Evolutionary conservation across 2,329 filamentous ascomycete species (phyloP), one percentile per base, ranked within the genome.

Genomic region (Botrytis paeoniae): DNA sequence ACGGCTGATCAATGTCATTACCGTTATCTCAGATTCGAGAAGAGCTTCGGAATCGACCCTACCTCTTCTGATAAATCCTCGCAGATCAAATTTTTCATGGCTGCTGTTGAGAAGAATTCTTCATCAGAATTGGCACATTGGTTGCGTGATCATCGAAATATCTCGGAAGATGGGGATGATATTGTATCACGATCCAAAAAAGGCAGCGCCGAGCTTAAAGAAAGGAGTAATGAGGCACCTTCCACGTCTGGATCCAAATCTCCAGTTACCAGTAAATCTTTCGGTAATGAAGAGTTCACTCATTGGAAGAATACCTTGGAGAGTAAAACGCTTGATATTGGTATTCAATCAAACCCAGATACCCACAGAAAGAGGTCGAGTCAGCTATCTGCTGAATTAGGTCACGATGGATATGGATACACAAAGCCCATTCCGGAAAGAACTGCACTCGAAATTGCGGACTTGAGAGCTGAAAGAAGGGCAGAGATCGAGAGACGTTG

Each of bases 21-120:
- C 25, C 62, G 62, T 29, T 64, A 64, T 64, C 62, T 64, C 41
- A 64, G 22, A 64, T 64, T 64, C 14, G 39, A 64, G 29, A 64
- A 64, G 25, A 64, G 62, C 20, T 64, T 64, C 8, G 62, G 62
- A 41, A 64, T 64, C 16, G 62, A 64, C 41, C 62, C 62, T 35
- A 64, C 62, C 16, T 64, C 62, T 45, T 32, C 25, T 29, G 29
- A 41, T n/a, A 64, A 64, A n/a, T 29, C 41, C 32, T 64, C 39
- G 29, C 62, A 64, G 41, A 41, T 45, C 14, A 45, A 29, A 1
- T 12, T 41, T 12, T 41, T 45, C 41, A 64, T 45, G 37, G 25
- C 37, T 41, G 39, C 62, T 64, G 10, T 64, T 29, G 62, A 45
- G 16, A 64, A 41, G 9, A 39, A 16, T 29, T 45, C 62, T 20